Conservation (phyloP, 2,329 filamentous ascomycete species). For the Shiraia sp. region DNA sequence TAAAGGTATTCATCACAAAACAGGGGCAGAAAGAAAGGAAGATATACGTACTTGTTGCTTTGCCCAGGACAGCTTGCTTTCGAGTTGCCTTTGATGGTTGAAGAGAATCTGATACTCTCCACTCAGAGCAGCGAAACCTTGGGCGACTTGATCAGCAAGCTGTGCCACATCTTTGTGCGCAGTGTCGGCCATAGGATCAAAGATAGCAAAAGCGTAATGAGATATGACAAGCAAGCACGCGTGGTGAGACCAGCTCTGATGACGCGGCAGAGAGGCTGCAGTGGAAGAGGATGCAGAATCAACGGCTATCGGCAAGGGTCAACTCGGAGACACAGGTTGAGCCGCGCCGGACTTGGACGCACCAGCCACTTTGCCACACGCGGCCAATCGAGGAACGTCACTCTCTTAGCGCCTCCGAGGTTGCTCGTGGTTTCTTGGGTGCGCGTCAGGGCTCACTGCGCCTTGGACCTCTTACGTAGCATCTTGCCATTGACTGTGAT, state of each 20-base stretch:
- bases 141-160: slow-evolving; percentile 48
- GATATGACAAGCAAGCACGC: slow-evolving; percentile 8
- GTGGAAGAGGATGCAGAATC: slow-evolving; percentile 15
- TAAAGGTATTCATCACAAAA: slow-evolving; percentile 52
- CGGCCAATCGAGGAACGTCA: slow-evolving; percentile 6
- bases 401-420: slow-evolving; percentile 10
- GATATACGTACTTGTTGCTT: slow-evolving; percentile 52
- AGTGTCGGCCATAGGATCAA: slow-evolving; percentile 30
- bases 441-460: slow-evolving; percentile 36
- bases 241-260: slow-evolving; percentile 22
- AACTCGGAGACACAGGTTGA: slow-evolving; percentile 10
- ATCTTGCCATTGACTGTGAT: slow-evolving; percentile 24
- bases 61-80: slow-evolving; percentile 52
- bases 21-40: slow-evolving; percentile 5
- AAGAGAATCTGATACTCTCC: slow-evolving; percentile 53
- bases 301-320: slow-evolving; percentile 20
- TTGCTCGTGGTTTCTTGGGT: slow-evolving; percentile 25
- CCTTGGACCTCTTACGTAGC: slow-evolving; percentile 38
- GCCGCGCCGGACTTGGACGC: slow-evolving; percentile 18
- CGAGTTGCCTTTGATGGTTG: slow-evolving; percentile 50
- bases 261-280: slow-evolving; percentile 29
- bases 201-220: slow-evolving; percentile 8
- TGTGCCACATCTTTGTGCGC: slow-evolving; percentile 30
- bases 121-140: slow-evolving; percentile 53
- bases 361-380: background rate